These are phyloP conservation scores for Myxozyma mucilagina DNA, from an alignment of 805 yeast species.

Conservation along the genomic window DNA sequence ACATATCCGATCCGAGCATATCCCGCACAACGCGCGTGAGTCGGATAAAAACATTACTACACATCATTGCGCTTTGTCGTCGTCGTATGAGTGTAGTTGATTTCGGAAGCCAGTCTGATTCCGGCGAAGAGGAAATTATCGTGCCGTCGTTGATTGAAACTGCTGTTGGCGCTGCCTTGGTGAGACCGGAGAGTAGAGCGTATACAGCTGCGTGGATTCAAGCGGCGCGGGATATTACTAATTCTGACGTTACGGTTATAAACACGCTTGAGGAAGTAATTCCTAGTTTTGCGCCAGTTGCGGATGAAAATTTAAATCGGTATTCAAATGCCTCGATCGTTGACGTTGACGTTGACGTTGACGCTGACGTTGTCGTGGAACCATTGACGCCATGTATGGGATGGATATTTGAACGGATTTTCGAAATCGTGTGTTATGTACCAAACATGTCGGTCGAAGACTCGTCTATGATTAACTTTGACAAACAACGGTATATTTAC, in stretches of 20 bases:
- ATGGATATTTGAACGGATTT: slow-evolving; percentile 79
- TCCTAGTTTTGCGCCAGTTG: slow-evolving; percentile 8
- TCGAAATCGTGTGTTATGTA: slow-evolving; percentile 72
- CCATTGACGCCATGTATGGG: slow-evolving; percentile 83
- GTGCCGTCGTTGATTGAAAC: slow-evolving; percentile 86
- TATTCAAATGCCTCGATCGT: neutral
- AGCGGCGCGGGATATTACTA: slow-evolving; percentile 48
- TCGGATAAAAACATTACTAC: slow-evolving; percentile 67
- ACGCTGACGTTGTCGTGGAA: too few relatives aligned
- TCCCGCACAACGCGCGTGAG: slow-evolving; percentile 59
- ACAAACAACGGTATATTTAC: slow-evolving; percentile 71
- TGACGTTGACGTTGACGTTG: too few relatives aligned
- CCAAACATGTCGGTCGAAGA: slow-evolving; percentile 75
- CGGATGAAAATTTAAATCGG: slow-evolving; percentile 4
- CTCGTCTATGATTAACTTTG: slow-evolving; percentile 73
- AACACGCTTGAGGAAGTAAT: slow-evolving; percentile 22
- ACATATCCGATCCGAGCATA: slow-evolving; percentile 64
- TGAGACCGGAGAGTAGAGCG: slow-evolving; percentile 76
- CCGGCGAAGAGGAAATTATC: slow-evolving; percentile 14
- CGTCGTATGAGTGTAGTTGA: slow-evolving; percentile 63
- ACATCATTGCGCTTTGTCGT: slow-evolving; percentile 63
- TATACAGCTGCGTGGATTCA: slow-evolving; percentile 69
- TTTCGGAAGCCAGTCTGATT: slow-evolving; percentile 9
- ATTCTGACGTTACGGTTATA: slow-evolving; percentile 32
- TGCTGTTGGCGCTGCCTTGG: slow-evolving; percentile 68